Base-by-base conservation (phyloP, 2,329 filamentous ascomycete species). In the Thelonectria discophora region DNA sequence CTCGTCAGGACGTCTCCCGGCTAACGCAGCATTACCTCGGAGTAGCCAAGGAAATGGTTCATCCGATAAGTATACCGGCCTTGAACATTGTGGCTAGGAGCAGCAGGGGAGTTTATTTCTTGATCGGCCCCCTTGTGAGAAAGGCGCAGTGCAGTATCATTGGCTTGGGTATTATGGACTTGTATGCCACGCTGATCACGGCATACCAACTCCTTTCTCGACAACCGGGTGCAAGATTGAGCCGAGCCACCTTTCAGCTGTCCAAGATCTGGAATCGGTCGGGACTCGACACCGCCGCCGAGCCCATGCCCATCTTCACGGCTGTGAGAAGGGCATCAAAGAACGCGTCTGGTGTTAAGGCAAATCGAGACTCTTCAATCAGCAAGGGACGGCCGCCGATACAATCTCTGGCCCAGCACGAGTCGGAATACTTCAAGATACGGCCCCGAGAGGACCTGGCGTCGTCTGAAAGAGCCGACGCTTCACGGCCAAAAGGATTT, bases 101-200 rank as follows among this genome's bases (percentile, higher is more conserved):
- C 1, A 71, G 64, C 1, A 64, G 53, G 18, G 69, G 69, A 0
- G 47, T 69, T 1, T 71, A 69, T 40, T 71, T 71, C 11, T 37
- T 71, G 0, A 62, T 71, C 0, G 69, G 69, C 0, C 69, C 69
- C 0, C 9, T 71, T 0, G 67, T 71, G 0, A 55, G 67, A 9
- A 71, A 71, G 47, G 69, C 69, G 1, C 64, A 68, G n/a, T 69
- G 57, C 3, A 67, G 59, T 8, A 71, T 71, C 3, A 71, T 71
- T 1, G 69, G 69, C 0, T 3, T 71, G 2, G 67, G 69, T 1
- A 62, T 71, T 1, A 71, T 71, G 69, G 69, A 71, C 2, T 43
- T 71, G 0, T 71, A 71, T 39, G 69, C 69, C 1, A 71, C 69
- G 0, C 47, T 71, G 0, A 70, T 65, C 0, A 65, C 69, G 0